These are phyloP conservation scores for Musa schizocarpa DNA, from an alignment of 176 grass and related monocot species.

Conservation along the genomic window DNA sequence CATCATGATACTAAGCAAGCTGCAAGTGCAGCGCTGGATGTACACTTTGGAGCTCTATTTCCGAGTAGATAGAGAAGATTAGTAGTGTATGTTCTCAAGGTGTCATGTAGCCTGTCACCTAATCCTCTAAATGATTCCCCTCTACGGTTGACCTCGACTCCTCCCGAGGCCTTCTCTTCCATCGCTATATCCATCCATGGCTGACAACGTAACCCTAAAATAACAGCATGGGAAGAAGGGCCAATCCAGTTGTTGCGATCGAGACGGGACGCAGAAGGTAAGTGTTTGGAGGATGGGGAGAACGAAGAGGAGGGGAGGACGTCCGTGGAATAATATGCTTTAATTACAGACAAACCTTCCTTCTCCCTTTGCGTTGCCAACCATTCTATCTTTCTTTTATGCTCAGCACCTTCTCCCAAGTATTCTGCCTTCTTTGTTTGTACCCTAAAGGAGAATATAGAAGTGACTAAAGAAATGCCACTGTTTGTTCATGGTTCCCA, in stretches of 20 bases:
- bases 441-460: neutral
- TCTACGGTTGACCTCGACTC: slow-evolving; percentile 6
- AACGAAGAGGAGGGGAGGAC: neutral
- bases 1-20: too few species aligned
- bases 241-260: neutral
- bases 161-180: neutral
- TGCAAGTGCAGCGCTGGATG: too few species aligned
- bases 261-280: neutral
- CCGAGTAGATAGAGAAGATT: too few species aligned
- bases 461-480: neutral
- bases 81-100: neutral
- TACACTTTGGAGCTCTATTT: too few species aligned
- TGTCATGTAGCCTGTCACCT: slow-evolving; percentile 1
- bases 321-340: neutral
- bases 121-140: slow-evolving; percentile 8
- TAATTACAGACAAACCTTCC: slow-evolving; percentile 7
- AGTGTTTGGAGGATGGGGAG: neutral
- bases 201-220: neutral
- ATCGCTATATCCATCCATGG: neutral
- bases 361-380: neutral
- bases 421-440: slow-evolving; percentile 10
- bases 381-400: neutral
- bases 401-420: slow-evolving; percentile 6
- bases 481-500: too few species aligned
- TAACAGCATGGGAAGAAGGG: neutral